Conservation (phyloP, 768 basidiomycete species). For the Cyclocybe cylindracea region DNA sequence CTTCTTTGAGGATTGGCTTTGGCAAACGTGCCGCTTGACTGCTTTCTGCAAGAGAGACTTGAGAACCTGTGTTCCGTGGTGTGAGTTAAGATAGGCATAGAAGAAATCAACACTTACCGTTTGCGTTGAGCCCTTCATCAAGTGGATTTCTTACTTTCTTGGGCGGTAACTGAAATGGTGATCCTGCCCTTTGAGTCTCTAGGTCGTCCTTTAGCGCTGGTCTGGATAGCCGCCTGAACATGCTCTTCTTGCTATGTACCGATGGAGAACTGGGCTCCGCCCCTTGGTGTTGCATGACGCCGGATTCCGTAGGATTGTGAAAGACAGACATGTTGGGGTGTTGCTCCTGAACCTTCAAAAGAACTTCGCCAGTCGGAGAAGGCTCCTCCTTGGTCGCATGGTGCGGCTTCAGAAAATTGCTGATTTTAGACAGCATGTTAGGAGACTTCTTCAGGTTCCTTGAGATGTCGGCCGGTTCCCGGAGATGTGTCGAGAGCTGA, state of each 20-base stretch:
- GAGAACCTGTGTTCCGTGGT: slow-evolving; percentile 25
- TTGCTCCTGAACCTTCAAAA: slow-evolving; percentile 56
- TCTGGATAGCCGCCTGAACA: slow-evolving; percentile 59
- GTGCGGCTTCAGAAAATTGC: slow-evolving; percentile 51
- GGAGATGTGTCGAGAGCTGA: slow-evolving; percentile 6
- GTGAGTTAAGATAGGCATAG: background rate
- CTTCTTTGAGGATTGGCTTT: slow-evolving; percentile 33
- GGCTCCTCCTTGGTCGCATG: slow-evolving; percentile 32
- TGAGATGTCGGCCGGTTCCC: background rate
- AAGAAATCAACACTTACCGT: slow-evolving; percentile 28
- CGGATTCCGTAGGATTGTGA: slow-evolving; percentile 34
- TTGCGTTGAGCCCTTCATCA: slow-evolving; percentile 35
- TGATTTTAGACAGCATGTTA: slow-evolving; percentile 47
- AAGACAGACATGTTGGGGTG: slow-evolving; percentile 65
- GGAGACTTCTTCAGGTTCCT: slow-evolving; percentile 42
- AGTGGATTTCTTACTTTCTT: slow-evolving; percentile 55
- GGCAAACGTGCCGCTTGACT: slow-evolving; percentile 14
- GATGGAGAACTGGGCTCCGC: slow-evolving; percentile 54
- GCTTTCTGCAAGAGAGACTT: slow-evolving; percentile 27
- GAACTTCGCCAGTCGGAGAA: slow-evolving; percentile 39
- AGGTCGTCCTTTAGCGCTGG: slow-evolving; percentile 39
- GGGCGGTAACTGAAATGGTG: slow-evolving; percentile 32
- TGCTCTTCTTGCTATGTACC: slow-evolving; percentile 41
- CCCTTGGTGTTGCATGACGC: slow-evolving; percentile 23
- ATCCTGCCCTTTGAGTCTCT: slow-evolving; percentile 29